Evolutionary conservation across 139 green algal genomes (phyloP), one percentile per base, ranked within the genome.

Genomic region (Deuterostichococcus epilithicus): DNA sequence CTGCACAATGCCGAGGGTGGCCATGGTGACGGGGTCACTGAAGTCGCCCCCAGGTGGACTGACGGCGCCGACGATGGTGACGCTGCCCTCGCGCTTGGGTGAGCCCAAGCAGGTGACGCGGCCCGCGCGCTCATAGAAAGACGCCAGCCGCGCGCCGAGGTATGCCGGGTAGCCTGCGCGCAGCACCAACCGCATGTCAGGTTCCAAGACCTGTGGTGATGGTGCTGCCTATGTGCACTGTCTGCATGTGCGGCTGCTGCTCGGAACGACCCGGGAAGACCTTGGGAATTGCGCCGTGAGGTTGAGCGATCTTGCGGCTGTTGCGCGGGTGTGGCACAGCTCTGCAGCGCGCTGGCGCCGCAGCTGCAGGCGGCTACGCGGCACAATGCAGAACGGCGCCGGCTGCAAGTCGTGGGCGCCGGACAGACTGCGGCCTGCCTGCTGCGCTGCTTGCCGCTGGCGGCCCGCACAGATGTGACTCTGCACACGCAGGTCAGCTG

Each of bases 1-100:
- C 91, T 99, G 96, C 67, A 99, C 96, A 73, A 99, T 99, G 60
- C 88, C 88, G n/a, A 99, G 90, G 18, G 96, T 99, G 39, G 96
- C 96, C 37, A 93, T 89, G 33, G 96, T 99, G 72, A 99, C 96
- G 28, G 96, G 96, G 88, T 99, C 96, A 1, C 91, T 96, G 86
- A 99, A 99, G 85, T 99, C 96, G 30, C 96, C 96, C 35, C 96
- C 96, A 58, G 96, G 96, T 0, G 96, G 96, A 10, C 94, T 98
- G 70, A 99, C 96, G 18, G 96, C 96, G 44, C 96, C 96, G 32
- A 99, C 96, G 59, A 99, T 97, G 72, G 96, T 99, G 30, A 99
- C 95, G 65, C 84, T 94, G 77, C 96, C 96, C 88, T 98, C 93
- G 39, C 96, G 90, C 74, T 92, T 86, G 72, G 96, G 96, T 0